Conservation (phyloP, 345 rosid species). For the Theobroma cacao region DNA sequence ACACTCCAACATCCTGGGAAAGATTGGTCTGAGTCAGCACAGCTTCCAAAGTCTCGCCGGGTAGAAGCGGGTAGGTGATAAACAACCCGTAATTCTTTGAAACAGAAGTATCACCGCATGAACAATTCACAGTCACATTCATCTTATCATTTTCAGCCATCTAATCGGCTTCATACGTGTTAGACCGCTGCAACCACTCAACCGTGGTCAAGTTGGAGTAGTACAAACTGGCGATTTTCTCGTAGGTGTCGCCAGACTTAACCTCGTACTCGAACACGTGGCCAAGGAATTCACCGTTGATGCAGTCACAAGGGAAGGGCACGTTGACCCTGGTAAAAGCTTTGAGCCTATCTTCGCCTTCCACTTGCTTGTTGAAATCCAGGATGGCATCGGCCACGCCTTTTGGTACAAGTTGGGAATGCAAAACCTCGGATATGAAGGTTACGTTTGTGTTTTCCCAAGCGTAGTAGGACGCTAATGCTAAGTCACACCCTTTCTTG, state of each 20-base stretch:
- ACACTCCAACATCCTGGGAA: constrained; percentile 16
- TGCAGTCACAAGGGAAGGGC: constrained; percentile 59
- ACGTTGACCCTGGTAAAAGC: constrained; percentile 29
- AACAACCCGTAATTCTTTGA: constrained; percentile 54
- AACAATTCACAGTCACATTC: constrained; percentile 57
- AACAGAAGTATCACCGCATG: constrained; percentile 43
- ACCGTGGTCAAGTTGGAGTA: constrained; percentile 44
- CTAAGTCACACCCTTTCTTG: constrained; percentile 34
- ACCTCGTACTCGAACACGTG: constrained; percentile 34
- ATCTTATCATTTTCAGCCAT: constrained; percentile 36
- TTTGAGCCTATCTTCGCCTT: constrained; percentile 28
- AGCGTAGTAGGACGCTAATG: constrained; percentile 62
- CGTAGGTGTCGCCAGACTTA: constrained; percentile 29
- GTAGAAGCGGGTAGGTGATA: constrained; percentile 49
- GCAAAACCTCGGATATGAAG: constrained; percentile 34
- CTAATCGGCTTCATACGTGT: constrained; percentile 14
- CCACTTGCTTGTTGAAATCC: constrained; percentile 26
- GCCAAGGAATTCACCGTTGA: constrained; percentile 36
- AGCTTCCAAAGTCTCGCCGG: constrained; percentile 41
- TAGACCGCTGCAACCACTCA: constrained; percentile 25
- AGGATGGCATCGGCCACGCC: constrained; percentile 8
- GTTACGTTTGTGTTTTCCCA: constrained; percentile 34
- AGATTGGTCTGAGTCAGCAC: constrained; percentile 37
- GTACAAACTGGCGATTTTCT: constrained; percentile 12
- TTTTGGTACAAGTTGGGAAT: constrained; percentile 15